Base-by-base conservation (phyloP, 2,329 filamentous ascomycete genomes). In the Exophiala aquamarina region DNA sequence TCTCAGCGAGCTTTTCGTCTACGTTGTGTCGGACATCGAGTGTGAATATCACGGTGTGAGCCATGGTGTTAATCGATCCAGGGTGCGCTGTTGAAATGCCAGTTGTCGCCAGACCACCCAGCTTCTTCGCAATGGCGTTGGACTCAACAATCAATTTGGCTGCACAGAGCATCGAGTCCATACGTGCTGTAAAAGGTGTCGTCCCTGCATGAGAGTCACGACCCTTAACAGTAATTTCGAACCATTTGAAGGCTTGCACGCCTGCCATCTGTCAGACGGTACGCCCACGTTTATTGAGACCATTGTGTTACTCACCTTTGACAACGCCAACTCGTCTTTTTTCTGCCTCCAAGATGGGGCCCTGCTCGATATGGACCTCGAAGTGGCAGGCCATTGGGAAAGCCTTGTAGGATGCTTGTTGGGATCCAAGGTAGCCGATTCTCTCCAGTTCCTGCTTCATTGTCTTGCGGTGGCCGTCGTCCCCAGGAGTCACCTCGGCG, bases 301-400 rank as follows among this genome's bases (percentile, higher is more conserved):
- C 23, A 26, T 26, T n/a, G 23, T 26, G 23, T 11, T 26, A 26
- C 23, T 26, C 23, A 47, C 50, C 86, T 31, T 78, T 78, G 4
- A 91, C 87, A 5, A 88, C 77, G 13, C 85, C 84, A 41, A 92
- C 77, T 47, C 83, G 83, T 56, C 82, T 76, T 23, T 75, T 70
- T 28, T 78, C 75, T n/a, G 76, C 76, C 59, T 91, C 83, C 1
- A 94, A 75, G 28, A 88, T 79, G 0, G 87, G 87, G 0, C 87
- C 87, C 63, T 95, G 89, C 64, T 94, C 89, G 41, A 93, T 92
- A 62, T 93, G 88, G 10, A 93, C 74, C 65, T 93, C 87, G 60
- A 93, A 92, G 64, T 92, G 87, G 1, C 86, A 86, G 7, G 79
- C 84, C 67, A 92, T 82, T 0, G 84, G 85, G 13, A 76, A 79